phyloP scores from a whole-genome alignment of 2,329 filamentous ascomycete genomes.

The Curvularia sp. region DNA sequence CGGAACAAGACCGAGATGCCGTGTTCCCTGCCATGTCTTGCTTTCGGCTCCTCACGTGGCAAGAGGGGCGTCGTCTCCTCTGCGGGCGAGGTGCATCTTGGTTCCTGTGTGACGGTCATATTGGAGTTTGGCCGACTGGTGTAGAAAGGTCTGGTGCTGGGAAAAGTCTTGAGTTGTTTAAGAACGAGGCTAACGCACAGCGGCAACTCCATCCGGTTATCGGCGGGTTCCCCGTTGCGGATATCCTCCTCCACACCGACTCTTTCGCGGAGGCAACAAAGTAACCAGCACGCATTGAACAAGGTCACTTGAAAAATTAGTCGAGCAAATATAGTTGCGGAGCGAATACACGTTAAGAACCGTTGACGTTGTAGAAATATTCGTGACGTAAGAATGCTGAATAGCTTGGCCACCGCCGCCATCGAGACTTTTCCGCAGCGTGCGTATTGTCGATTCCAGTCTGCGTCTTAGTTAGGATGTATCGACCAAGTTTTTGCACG shows the following conservation, averaged over 20 bases:
- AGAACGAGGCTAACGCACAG: slow-evolving; percentile 4
- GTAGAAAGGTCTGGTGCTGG: slow-evolving; percentile 3
- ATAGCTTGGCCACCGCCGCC: background rate
- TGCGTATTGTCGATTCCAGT: background rate
- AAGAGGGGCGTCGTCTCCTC: slow-evolving; percentile 31
- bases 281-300: background rate
- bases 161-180: slow-evolving; percentile 12
- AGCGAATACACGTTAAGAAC: background rate
- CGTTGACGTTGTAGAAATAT: background rate
- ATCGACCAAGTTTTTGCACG: background rate
- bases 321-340: background rate
- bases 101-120: slow-evolving; percentile 17
- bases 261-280: background rate
- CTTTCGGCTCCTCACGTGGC: slow-evolving; percentile 18
- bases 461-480: background rate
- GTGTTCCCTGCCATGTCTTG: slow-evolving; percentile 16
- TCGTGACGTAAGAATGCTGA: background rate
- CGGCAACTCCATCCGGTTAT: slow-evolving; percentile 15
- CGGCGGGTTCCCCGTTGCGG: slow-evolving; percentile 12
- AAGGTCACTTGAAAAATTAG: background rate
- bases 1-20: slow-evolving; percentile 48
- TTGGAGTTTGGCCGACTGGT: background rate
- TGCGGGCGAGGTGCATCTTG: background rate
- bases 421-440: background rate
- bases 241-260: slow-evolving; percentile 9